phyloP scores from a whole-genome alignment of 352 stramenopile genomes.

The Aphanomyces invadans region DNA sequence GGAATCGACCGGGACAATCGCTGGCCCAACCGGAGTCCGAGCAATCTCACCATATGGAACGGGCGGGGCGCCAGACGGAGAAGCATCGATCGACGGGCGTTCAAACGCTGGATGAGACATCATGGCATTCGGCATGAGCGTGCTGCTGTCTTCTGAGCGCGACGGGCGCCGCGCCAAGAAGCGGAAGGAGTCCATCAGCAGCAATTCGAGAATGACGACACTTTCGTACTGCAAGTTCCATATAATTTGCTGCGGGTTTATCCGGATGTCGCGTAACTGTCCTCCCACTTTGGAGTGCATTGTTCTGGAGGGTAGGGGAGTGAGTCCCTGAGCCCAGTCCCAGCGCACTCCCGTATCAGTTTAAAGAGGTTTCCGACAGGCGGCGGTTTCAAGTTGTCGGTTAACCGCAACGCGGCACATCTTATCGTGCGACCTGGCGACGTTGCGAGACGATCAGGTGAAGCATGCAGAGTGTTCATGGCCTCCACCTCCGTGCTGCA shows the following conservation, averaged over 20 bases:
- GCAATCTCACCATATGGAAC: conserved; percentile 10
- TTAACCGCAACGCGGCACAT: too few relatives aligned
- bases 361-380: neutral
- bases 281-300: neutral
- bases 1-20: neutral
- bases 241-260: conserved; percentile 2
- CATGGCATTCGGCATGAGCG: neutral
- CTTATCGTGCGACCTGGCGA: too few relatives aligned
- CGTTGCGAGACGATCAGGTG: too few relatives aligned
- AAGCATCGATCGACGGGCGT: neutral
- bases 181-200: neutral
- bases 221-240: neutral
- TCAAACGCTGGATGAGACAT: conserved; percentile 7
- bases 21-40: neutral
- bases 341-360: neutral
- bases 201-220: neutral
- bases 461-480: too few relatives aligned
- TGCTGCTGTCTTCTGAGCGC: conserved; percentile 3
- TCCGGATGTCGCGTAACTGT: neutral
- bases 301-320: neutral
- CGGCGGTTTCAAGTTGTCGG: neutral
- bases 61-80: neutral
- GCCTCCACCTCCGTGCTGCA: too few relatives aligned
- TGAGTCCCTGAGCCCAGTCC: neutral
- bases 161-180: neutral